Base-by-base conservation (phyloP, 768 basidiomycete genomes). In the Hydnomerulius pinastri region DNA sequence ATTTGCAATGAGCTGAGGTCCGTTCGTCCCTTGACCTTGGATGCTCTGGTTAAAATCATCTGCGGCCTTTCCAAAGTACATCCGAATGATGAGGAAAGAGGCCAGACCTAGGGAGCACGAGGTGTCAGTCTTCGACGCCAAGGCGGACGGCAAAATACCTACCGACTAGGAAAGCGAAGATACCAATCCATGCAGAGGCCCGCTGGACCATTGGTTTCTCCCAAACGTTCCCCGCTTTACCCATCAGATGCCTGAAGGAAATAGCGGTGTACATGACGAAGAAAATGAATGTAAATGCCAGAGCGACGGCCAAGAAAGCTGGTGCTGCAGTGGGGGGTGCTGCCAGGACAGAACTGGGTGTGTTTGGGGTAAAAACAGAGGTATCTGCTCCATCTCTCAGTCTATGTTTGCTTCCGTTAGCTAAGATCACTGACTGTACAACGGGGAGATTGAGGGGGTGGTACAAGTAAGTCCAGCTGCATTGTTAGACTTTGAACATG, bases 31-130 rank as follows among this genome's bases (percentile, higher is more conserved):
- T 52, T 77, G 77, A 8, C 76, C 64, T 21, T 71, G 54, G 44
- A 91, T 82, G 44, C 74, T 80, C 37, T 71, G 61, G 63, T 92
- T 92, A 70, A 92, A 91, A 60, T 90, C 88, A 45, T 84, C 78
- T 0, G 85, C 81, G 2, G 87, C 82, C 66, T 90, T 89, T 17
- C 84, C 87, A 54, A 89, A 89, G 81, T 85, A 89, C 80, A 92
- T 87, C 53, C 86, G 81, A 46, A 87, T 69, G 51, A 91, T 76
- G 17, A 89, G 73, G 71, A 87, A 87, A 8, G 85, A 74, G 3
- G 81, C 82, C 50, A 88, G 65, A 12, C 87, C 88, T 89, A 13
- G 37, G 29, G 13, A 27, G 40, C 15, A 44, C 28, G 41, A 27
- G 43, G 6, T 33, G 35, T 50, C 32, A 28, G 54, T 13, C 39